Evolutionary conservation across 192 early-diverging fungal species (phyloP), one percentile per base, ranked within the genome.

Genomic region (Backusella sp.): DNA sequence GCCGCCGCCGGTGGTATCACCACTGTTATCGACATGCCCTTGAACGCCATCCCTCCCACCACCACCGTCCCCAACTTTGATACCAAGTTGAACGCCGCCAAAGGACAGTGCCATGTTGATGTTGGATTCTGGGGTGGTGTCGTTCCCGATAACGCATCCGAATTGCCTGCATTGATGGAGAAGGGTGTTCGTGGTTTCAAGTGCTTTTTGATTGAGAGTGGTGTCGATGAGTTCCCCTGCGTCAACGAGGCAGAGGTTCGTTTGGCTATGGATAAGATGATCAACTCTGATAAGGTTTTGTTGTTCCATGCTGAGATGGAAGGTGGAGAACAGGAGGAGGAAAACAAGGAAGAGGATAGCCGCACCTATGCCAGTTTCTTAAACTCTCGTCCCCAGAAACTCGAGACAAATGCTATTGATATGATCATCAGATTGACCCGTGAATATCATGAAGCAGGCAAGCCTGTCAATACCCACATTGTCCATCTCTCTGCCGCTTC

Each of bases 1-100:
- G 93, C 93, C 41, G 92, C 92, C n/a, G 92, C 92, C 36, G 93
- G 93, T 66, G 93, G 93, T 75, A 89, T 92, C 34, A 95, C 92
- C 0, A 93, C 93, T 1, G 87, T 95, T 32, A 87, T 95, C 37
- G 93, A 95, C 73, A 95, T 95, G 93, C 93, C 93, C 21, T 86
- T 95, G 74, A 95, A 95, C 87, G 91, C 92, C 67, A 95, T 95
- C 73, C 93, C 93, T n/a, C 92, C 92, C 52, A 95, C 93, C 26
- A 92, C 92, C 53, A 94, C 90, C 1, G 89, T 89, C 19, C 85
- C 80, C 26, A 90, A 92, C 59, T 88, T 92, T 62, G 37, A 88
- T 32, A 75, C 83, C 46, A 95, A 95, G 82, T 83, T 89, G 52
- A 79, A 84, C 42, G 91, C 91, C 70, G 92, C 93, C 42, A 72